A percentile compares a stretch with the other conserved stretches of the same genome.
Conservation (phyloP, 805 yeast genomes). For the Metschnikowia henanensis region DNA sequence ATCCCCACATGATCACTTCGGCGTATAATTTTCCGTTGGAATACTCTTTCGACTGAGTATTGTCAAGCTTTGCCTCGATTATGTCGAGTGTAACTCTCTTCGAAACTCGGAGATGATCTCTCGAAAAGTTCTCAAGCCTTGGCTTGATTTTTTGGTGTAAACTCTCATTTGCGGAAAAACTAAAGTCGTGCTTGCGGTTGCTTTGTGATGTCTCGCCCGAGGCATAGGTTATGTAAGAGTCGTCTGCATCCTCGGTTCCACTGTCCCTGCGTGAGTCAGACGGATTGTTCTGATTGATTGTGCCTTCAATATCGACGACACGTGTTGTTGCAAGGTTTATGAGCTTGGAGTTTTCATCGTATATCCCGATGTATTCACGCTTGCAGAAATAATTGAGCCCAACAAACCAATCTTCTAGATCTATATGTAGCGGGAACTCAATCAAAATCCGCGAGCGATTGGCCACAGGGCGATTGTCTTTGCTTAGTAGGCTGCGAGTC, state of each 20-base stretch:
- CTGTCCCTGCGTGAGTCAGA: slow-evolving; percentile 5
- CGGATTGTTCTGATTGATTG: slow-evolving; percentile 12
- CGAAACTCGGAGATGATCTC: slow-evolving; percentile 50
- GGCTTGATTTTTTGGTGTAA: neutral
- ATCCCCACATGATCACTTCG: slow-evolving; percentile 71
- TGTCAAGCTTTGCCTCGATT: slow-evolving; percentile 60
- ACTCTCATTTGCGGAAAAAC: slow-evolving; percentile 4
- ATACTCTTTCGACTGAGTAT: slow-evolving; percentile 7
- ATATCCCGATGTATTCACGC: slow-evolving; percentile 49
- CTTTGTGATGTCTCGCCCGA: neutral
- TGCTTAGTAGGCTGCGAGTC: slow-evolving; percentile 25
- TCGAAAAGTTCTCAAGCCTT: slow-evolving; percentile 11
- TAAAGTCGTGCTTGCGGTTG: neutral
- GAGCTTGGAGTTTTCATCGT: slow-evolving; percentile 11
- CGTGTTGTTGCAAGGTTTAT: slow-evolving; percentile 8
- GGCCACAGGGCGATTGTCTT: slow-evolving; percentile 34
- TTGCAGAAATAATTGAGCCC: slow-evolving; percentile 64
- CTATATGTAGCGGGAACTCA: slow-evolving; percentile 65
- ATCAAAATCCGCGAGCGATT: slow-evolving; percentile 48
- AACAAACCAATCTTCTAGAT: slow-evolving; percentile 76
- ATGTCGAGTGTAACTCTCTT: slow-evolving; percentile 56
- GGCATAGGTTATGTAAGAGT: neutral
- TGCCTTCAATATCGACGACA: slow-evolving; percentile 18
- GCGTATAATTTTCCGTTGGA: slow-evolving; percentile 49
- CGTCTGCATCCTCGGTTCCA: neutral